Percentiles rank a stretch among this genome's conserved stretches.
Evolutionary conservation across 805 yeast genomes (phyloP).

Genomic region (Candida ficus): DNA sequence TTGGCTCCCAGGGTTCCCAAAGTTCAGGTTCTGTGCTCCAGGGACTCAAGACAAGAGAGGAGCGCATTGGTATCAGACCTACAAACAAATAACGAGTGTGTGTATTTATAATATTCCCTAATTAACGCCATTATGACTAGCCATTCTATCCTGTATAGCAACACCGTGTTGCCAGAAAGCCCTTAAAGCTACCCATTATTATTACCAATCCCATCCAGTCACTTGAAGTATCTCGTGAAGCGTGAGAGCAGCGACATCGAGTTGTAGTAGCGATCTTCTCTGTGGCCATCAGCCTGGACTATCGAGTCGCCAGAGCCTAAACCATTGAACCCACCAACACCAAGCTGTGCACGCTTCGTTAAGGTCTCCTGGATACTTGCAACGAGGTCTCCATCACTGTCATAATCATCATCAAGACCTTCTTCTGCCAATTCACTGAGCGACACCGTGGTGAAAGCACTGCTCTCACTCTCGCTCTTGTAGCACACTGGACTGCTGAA

Average conservation of each 20-base stretch:
- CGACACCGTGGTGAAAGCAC: constrained; percentile 22
- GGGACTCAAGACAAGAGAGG: constrained; percentile 14
- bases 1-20: constrained; percentile 9
- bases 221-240: constrained; percentile 23
- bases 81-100: constrained; percentile 6
- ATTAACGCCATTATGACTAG: constrained; percentile 1
- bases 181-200: no score
- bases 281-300: constrained; percentile 6
- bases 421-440: constrained; percentile 16
- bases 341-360: no score
- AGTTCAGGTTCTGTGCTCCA: constrained; percentile 10
- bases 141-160: neutral
- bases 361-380: constrained; percentile 21
- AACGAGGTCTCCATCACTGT: constrained; percentile 14
- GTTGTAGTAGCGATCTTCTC: constrained; percentile 20
- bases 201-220: no score
- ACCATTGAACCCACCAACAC: no score
- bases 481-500: constrained; percentile 4
- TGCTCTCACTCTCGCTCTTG: constrained; percentile 21
- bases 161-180: no score
- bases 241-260: constrained; percentile 23
- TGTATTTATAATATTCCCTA: neutral
- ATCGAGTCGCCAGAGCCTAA: neutral
- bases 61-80: constrained; percentile 19
- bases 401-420: constrained; percentile 11